phyloP scores from a whole-genome alignment of 306 rosid genomes.

The Sechiopsis laciniata region DNA sequence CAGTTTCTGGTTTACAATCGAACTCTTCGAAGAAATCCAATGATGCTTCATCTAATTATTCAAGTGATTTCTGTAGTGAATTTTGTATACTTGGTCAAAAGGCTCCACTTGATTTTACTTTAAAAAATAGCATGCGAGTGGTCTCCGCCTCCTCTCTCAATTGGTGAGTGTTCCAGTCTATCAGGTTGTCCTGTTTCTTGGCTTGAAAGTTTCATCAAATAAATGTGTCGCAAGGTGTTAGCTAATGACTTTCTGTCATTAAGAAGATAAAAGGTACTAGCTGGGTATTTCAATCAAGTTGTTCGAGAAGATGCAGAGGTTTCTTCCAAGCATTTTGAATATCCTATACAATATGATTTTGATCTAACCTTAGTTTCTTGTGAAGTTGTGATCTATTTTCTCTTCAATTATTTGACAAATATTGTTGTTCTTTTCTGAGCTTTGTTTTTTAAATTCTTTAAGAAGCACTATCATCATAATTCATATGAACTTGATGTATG shows the following conservation, averaged over 20 bases:
- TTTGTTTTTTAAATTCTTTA: neutral
- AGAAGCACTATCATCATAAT: neutral
- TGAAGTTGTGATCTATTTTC: conserved; percentile 6
- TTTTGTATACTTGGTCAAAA: conserved; percentile 51
- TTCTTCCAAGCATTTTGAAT: neutral
- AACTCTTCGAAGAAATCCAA: conserved; percentile 36
- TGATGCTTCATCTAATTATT: conserved; percentile 33
- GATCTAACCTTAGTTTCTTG: conserved; percentile 6
- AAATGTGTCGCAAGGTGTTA: neutral
- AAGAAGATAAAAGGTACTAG: neutral
- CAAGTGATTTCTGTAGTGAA: conserved; percentile 41
- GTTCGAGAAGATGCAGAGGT: conserved; percentile 9
- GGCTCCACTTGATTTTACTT: conserved; percentile 84
- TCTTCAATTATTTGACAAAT: neutral
- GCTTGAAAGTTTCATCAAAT: neutral
- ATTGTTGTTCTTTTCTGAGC: neutral
- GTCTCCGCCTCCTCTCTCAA: conserved; percentile 49
- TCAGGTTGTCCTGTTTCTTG: neutral
- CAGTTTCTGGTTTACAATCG: conserved; percentile 34
- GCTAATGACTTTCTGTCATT: neutral
- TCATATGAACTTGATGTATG: neutral
- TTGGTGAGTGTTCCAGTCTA: conserved; percentile 39
- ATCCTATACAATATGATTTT: neutral
- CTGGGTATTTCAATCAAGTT: too few relatives aligned
- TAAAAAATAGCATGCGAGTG: conserved; percentile 69